Base-by-base conservation (phyloP, 768 basidiomycete genomes). In the Serendipita sp. region DNA sequence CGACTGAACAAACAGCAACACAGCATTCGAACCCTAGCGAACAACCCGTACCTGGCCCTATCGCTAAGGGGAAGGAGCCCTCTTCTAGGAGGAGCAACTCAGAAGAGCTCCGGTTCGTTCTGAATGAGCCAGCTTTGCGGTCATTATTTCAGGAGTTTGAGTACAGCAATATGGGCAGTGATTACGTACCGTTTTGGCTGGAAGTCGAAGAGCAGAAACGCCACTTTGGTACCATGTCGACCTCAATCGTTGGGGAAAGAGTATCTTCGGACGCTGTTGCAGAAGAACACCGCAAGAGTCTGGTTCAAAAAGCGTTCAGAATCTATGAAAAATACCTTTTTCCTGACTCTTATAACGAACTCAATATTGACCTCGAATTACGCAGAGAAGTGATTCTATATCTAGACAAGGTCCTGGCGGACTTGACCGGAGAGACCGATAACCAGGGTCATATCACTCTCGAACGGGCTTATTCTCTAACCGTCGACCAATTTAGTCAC, bases 171-270 rank as follows among this genome's bases (percentile, higher is more conserved):
- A 97, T 96, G 71, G 97, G 91, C 75, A 96, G 98, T 70, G 96
- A 99, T 77, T 98, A 99, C 72, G 75, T 99, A 66, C 85, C 87
- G 51, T 99, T 97, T 75, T 99, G 92, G 89, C 72, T 98, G 62
- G 96, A 99, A 69, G 94, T 97, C 2, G 82, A 91, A 71, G 96
- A 99, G 71, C 96, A 98, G 77, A 94, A 92, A 75, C 82, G 86
- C 69, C 88, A 93, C 71, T 99, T 99, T 76, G 85, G 83, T 69
- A 97, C 93, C 63, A 96, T 95, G 0, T 95, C 91, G 3, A 92
- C 85, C 75, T 74, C 14, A 68, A 66, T n/a, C 67, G 68, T 9
- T 20, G 24, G 33, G 4, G 34, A 33, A n/a, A 30, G 42, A 42
- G 42, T 9, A 42, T 5, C 22, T 2, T 63, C 67, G 2, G 69